phyloP scores from a whole-genome alignment of 2,329 filamentous ascomycete species.

The Trichoderma sp. region DNA sequence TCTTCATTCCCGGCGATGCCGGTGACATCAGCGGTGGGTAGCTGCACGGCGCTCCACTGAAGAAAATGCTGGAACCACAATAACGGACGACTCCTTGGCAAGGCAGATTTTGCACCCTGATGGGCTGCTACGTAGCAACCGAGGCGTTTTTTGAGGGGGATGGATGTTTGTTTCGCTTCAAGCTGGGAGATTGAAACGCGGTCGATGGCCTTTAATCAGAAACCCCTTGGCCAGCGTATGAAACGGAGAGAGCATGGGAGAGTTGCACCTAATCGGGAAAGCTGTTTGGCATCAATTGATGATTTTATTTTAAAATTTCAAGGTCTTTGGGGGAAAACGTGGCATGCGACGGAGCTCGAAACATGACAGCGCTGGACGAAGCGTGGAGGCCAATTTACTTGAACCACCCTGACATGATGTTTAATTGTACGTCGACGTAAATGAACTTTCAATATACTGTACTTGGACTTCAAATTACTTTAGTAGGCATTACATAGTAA shows the following conservation, averaged over 20 bases:
- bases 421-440: neutral
- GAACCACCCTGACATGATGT: neutral
- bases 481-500: neutral
- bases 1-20: constrained; percentile 14
- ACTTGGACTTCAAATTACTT: neutral
- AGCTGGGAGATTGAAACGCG: neutral
- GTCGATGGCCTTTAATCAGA: constrained; percentile 5
- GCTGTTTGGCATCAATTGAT: neutral
- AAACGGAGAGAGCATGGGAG: neutral
- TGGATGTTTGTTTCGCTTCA: neutral
- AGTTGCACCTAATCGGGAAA: constrained; percentile 3
- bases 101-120: constrained; percentile 17
- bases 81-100: neutral
- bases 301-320: neutral
- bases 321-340: neutral
- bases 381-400: neutral
- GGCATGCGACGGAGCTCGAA: constrained; percentile 1
- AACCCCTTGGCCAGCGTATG: constrained; percentile 4
- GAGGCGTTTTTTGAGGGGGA: neutral
- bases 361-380: neutral
- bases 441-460: neutral
- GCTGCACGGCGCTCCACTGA: constrained; percentile 2
- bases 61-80: constrained; percentile 5
- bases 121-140: constrained; percentile 11
- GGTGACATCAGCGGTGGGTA: constrained; percentile 13